Evolutionary conservation across 352 stramenopile genomes (phyloP), one percentile per base, ranked within the genome.

Genomic region (Globisporangium recalcitrans): DNA sequence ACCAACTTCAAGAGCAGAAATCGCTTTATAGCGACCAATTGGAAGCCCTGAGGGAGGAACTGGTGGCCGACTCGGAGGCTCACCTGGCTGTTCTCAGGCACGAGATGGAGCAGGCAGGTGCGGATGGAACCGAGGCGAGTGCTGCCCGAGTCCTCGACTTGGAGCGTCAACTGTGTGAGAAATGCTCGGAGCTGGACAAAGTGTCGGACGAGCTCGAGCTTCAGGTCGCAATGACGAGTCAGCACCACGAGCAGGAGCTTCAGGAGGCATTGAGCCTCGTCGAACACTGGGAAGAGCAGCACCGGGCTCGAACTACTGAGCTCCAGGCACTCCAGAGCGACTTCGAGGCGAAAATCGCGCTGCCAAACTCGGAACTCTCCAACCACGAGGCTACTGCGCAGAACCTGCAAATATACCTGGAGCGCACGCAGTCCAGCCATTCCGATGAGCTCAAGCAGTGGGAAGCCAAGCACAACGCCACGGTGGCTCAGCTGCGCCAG

Each of bases 361-460:
- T 53, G 29, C 13, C 59, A 19, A 46, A 14, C 26, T 13, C 38
- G 1, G 49, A 59, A 16, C 49, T 64, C 26, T 40, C 49, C n/a
- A 31, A 36, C 21, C 59, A 42, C 27, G 48, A 44, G 19, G 22
- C 10, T 4, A 49, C 29, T 3, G 26, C 38, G 1, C 48, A 32
- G 3, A 40, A 24, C 8, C 21, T 65, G 16, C 60, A 58, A 7
- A 14, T 27, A n/a, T 32, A 26, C n/a, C 8, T 65, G 14, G 60
- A 65, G 21, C 60, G 49, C 3, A 24, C 29, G 13, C 49, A 65
- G 21, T 52, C 49, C 11, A 47, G 21, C n/a, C 38, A 65, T 19
- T 38, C n/a, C 2, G 38, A 8, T 4, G 51, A 44, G 21, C 36
- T 59, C 13, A 47, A 51, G 49, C 59, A 59, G n/a, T 9, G 13